Evolutionary conservation across 345 rosid genomes (phyloP).

Genomic region (Syzygium grande): DNA sequence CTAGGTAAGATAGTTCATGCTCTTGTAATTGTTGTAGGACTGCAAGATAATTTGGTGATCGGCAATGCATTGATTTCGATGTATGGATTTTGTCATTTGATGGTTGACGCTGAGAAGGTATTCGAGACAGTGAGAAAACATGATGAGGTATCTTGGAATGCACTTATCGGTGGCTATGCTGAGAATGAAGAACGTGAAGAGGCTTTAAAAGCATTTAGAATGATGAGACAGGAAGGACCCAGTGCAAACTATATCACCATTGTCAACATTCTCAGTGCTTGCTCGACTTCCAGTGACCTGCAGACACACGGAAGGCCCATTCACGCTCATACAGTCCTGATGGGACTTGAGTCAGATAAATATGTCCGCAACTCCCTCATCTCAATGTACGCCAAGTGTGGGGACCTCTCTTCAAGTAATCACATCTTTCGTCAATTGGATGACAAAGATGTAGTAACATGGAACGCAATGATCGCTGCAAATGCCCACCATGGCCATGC

Average conservation of each 20-base stretch:
- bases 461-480: constrained; percentile 74
- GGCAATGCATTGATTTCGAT: constrained; percentile 66
- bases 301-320: constrained; percentile 46
- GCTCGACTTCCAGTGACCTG: constrained; percentile 33
- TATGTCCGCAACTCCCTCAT: constrained; percentile 68
- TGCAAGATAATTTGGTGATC: constrained; percentile 47
- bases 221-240: constrained; percentile 52
- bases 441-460: constrained; percentile 41
- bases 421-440: constrained; percentile 38
- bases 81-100: constrained; percentile 56
- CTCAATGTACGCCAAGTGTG: constrained; percentile 77
- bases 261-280: constrained; percentile 65
- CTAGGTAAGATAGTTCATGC: constrained; percentile 67
- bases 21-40: constrained; percentile 37
- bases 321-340: constrained; percentile 40
- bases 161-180: constrained; percentile 68
- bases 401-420: constrained; percentile 51
- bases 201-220: constrained; percentile 40
- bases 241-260: constrained; percentile 53
- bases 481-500: constrained; percentile 55
- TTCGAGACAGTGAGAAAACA: constrained; percentile 36
- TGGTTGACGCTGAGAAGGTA: constrained; percentile 43
- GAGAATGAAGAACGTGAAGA: constrained; percentile 40
- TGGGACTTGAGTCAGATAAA: constrained; percentile 51
- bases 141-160: constrained; percentile 75